Evolutionary conservation across 257 asterid genomes (phyloP).

Genomic region (Nicotiana tabacum): DNA sequence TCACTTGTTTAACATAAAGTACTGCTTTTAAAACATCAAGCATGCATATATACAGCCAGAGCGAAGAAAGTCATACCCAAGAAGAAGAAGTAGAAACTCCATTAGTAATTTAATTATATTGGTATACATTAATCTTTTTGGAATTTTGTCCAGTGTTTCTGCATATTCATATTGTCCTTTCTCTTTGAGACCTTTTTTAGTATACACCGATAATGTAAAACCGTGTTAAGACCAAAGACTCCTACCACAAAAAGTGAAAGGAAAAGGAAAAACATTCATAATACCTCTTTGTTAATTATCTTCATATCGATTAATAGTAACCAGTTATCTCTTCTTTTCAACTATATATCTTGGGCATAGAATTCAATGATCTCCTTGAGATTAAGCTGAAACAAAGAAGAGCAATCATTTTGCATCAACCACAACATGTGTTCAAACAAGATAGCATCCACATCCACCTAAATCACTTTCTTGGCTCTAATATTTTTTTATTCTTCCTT

Average conservation of each 20-base stretch:
- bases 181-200: not conserved
- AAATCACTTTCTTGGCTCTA: conserved; percentile 25
- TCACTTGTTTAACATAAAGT: not conserved
- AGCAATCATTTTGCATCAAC: conserved; percentile 41
- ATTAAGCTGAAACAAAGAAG: conserved; percentile 40
- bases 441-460: conserved; percentile 39
- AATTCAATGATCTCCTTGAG: conserved; percentile 38
- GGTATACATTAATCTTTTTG: not conserved
- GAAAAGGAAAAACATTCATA: not conserved
- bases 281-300: not conserved
- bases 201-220: not conserved
- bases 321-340: not conserved
- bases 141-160: not conserved
- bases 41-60: not conserved
- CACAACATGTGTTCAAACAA: conserved; percentile 44
- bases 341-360: conserved; percentile 32
- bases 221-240: not conserved
- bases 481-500: conserved; percentile 6
- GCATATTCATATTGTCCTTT: not conserved
- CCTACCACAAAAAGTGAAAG: not conserved
- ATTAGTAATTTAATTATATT: too few relatives aligned
- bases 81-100: not conserved
- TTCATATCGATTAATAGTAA: conserved; percentile 1
- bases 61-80: not conserved
- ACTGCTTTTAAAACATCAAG: not conserved